phyloP scores from a whole-genome alignment of 345 rosid species.

The Dimocarpus longan region DNA sequence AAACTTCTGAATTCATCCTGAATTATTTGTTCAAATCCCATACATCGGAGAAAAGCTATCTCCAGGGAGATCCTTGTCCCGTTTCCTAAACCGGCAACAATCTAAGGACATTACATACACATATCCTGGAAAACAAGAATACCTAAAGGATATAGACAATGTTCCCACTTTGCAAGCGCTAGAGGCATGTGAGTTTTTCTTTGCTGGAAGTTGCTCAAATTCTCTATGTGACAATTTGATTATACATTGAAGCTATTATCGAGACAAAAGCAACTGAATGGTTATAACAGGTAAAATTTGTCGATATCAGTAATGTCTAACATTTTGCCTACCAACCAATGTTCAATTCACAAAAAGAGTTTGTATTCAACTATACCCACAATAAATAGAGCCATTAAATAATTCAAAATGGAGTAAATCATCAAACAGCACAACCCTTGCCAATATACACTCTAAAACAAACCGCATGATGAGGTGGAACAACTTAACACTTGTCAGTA shows the following conservation, averaged over 20 bases:
- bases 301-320: conserved; percentile 4
- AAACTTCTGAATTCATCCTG: conserved; percentile 1
- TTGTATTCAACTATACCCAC: background rate
- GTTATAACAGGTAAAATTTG: background rate
- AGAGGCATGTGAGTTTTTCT: background rate
- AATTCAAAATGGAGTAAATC: background rate
- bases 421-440: conserved; percentile 1
- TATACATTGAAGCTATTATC: background rate
- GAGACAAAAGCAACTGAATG: background rate
- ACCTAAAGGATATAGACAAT: background rate
- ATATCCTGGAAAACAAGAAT: background rate
- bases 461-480: background rate
- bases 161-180: background rate
- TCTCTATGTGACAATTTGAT: background rate
- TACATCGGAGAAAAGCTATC: conserved; percentile 5
- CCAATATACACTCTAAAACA: background rate
- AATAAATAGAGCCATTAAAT: background rate
- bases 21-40: background rate
- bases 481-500: background rate
- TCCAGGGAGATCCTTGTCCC: conserved; percentile 10
- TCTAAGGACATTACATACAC: background rate
- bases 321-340: background rate
- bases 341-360: background rate
- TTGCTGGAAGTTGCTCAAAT: background rate
- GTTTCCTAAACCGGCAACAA: conserved; percentile 9